Evolutionary conservation across 768 basidiomycete species (phyloP).

Genomic region (Rhizopogon vulgaris): DNA sequence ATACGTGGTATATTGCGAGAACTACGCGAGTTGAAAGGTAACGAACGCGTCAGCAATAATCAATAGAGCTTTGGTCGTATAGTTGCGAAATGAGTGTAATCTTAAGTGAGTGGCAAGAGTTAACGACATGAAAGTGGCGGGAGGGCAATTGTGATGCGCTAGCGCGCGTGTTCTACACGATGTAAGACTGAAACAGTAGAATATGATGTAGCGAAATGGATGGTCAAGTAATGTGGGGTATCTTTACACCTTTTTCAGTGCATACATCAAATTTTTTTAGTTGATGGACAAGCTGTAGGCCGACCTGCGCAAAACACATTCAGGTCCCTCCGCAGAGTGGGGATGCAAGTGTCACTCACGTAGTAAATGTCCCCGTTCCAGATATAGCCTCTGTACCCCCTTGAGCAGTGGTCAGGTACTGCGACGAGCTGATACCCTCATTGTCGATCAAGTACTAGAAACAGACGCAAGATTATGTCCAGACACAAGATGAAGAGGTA

Average conservation of each 20-base stretch:
- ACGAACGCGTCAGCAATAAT: not conserved
- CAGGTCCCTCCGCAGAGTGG: not conserved
- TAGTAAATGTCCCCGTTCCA: conserved; percentile 48
- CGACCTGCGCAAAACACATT: conserved; percentile 24
- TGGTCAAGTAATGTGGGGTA: not conserved
- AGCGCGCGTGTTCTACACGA: not conserved
- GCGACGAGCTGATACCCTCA: conserved; percentile 39
- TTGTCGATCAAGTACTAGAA: conserved; percentile 44
- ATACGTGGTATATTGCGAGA: not conserved
- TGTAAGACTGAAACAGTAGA: not conserved
- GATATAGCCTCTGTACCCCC: conserved; percentile 59
- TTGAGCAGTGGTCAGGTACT: conserved; percentile 55
- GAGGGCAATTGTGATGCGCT: not conserved
- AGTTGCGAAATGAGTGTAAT: not conserved
- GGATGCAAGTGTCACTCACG: conserved; percentile 32
- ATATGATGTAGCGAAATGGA: not conserved
- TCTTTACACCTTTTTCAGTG: not conserved
- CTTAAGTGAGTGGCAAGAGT: not conserved
- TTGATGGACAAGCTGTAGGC: conserved; percentile 41
- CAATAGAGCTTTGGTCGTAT: not conserved
- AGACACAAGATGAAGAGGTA: not conserved
- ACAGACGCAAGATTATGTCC: not conserved
- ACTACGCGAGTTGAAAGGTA: not conserved
- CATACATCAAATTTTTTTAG: conserved; percentile 15
- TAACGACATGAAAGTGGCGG: not conserved